A percentile compares a stretch with the other conserved stretches of the same genome.
These are phyloP conservation scores for Endoconidiophora laricicola DNA, from an alignment of 2,329 filamentous ascomycete genomes.

Conservation along the genomic window DNA sequence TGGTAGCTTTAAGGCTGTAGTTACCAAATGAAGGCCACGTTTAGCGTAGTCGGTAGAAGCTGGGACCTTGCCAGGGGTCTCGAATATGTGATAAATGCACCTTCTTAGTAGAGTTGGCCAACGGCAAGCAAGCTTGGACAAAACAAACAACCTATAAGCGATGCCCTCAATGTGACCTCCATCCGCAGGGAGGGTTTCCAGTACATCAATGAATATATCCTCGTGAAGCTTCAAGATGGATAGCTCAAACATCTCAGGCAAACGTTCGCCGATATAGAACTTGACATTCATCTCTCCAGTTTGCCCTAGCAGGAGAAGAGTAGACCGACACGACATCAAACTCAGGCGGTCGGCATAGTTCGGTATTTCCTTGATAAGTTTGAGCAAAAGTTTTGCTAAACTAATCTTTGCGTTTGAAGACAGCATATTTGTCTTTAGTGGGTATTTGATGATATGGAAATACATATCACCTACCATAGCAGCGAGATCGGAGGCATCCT, in stretches of 20 bases:
- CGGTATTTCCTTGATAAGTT: constrained; percentile 48
- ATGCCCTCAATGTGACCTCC: constrained; percentile 63
- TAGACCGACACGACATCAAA: constrained; percentile 47
- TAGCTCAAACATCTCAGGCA: constrained; percentile 61
- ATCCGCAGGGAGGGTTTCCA: constrained; percentile 62
- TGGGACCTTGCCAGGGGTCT: constrained; percentile 60
- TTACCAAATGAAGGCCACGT: constrained; percentile 51
- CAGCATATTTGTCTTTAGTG: constrained; percentile 49
- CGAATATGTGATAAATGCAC: constrained; percentile 87
- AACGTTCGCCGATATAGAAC: constrained; percentile 50
- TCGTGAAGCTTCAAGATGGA: constrained; percentile 76
- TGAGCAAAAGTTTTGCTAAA: constrained; percentile 52
- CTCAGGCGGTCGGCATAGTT: constrained; percentile 46
- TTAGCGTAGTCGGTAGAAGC: constrained; percentile 52
- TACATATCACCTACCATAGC: constrained; percentile 61
- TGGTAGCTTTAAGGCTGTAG: constrained; percentile 44
- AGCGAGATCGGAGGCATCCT: constrained; percentile 41
- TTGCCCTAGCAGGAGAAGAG: constrained; percentile 55
- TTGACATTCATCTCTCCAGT: constrained; percentile 55
- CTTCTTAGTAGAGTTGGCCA: constrained; percentile 79
- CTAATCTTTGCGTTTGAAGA: constrained; percentile 52
- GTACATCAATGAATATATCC: constrained; percentile 65
- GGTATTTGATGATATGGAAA: constrained; percentile 52
- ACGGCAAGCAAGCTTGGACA: constrained; percentile 59
- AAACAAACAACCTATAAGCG: constrained; percentile 59